These are phyloP conservation scores for Irpex lacteus DNA, from an alignment of 1,284 basidiomycete species.

Conservation along the genomic window DNA sequence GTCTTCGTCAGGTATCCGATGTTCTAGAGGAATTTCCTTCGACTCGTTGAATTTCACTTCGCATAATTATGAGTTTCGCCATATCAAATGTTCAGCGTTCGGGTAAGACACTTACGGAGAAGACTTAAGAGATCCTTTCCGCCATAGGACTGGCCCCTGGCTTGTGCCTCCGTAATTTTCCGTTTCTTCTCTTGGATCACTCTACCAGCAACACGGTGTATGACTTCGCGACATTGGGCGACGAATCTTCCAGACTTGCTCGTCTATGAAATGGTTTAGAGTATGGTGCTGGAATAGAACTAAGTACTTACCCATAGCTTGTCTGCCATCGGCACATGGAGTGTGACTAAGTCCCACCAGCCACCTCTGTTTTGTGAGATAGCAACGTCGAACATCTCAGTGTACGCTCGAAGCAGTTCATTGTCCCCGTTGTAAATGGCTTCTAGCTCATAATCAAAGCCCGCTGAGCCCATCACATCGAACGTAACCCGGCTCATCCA, in stretches of 20 bases:
- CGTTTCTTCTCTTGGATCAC: constrained; percentile 70
- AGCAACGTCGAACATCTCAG: constrained; percentile 76
- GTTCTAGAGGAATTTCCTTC: constrained; percentile 56
- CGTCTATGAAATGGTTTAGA: constrained; percentile 43
- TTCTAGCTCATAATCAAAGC: constrained; percentile 78
- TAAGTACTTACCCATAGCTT: constrained; percentile 51
- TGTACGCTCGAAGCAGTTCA: constrained; percentile 73
- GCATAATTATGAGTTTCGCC: constrained; percentile 4
- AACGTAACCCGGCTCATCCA: constrained; percentile 78
- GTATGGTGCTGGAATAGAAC: neutral
- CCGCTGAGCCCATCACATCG: constrained; percentile 77
- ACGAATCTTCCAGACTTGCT: constrained; percentile 48
- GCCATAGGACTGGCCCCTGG: constrained; percentile 41
- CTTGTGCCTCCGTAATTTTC: constrained; percentile 58
- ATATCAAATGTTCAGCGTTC: constrained; percentile 4
- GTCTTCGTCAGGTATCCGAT: constrained; percentile 79
- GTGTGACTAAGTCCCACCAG: constrained; percentile 43
- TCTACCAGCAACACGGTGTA: constrained; percentile 62
- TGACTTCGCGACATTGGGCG: constrained; percentile 55
- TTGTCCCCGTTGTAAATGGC: constrained; percentile 74
- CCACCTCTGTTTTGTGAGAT: constrained; percentile 48
- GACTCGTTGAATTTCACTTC: constrained; percentile 74
- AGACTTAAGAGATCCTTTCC: constrained; percentile 69
- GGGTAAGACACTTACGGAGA: constrained; percentile 44
- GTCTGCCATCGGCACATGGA: constrained; percentile 61